Evolutionary conservation across 2,329 filamentous ascomycete genomes (phyloP).

Genomic region (Lecanicillium sp.): DNA sequence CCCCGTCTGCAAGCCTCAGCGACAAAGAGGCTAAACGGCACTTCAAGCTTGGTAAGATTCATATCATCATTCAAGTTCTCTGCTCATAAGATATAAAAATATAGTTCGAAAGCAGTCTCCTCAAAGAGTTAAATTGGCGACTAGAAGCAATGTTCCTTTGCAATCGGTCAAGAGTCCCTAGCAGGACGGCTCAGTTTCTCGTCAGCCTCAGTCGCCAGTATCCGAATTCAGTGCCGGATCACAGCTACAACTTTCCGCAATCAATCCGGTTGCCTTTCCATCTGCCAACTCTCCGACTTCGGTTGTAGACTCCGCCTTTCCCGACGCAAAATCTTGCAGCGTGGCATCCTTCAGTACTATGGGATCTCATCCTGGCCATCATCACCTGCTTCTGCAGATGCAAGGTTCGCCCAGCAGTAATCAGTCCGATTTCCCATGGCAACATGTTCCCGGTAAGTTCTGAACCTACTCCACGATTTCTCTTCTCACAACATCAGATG

Average conservation of each 20-base stretch:
- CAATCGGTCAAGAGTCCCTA: conserved; percentile 2
- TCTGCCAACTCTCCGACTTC: not conserved
- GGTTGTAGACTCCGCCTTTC: not conserved
- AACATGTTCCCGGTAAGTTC: not conserved
- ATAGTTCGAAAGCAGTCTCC: not conserved
- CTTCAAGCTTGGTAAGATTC: not conserved
- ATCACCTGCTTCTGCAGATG: conserved; percentile 15
- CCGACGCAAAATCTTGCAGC: conserved; percentile 7
- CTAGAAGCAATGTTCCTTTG: not conserved
- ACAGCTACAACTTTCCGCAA: not conserved
- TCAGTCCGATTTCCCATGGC: not conserved
- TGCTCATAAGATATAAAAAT: too few species aligned
- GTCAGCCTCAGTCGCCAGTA: conserved; percentile 1
- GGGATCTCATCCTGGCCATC: conserved; percentile 13
- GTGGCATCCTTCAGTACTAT: conserved; percentile 3
- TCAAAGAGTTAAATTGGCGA: not conserved
- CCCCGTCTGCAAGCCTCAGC: not conserved
- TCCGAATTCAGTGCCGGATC: not conserved
- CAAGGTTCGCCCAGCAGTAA: conserved; percentile 1
- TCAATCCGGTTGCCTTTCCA: not conserved
- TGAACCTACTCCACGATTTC: too few species aligned
- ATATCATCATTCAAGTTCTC: too few species aligned
- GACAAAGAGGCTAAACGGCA: not conserved
- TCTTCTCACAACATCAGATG: too few species aligned
- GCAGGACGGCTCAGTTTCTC: conserved; percentile 13